Base-by-base conservation (phyloP, 371 early-diverging fungal species). In the Capillidium rhysosporum region DNA sequence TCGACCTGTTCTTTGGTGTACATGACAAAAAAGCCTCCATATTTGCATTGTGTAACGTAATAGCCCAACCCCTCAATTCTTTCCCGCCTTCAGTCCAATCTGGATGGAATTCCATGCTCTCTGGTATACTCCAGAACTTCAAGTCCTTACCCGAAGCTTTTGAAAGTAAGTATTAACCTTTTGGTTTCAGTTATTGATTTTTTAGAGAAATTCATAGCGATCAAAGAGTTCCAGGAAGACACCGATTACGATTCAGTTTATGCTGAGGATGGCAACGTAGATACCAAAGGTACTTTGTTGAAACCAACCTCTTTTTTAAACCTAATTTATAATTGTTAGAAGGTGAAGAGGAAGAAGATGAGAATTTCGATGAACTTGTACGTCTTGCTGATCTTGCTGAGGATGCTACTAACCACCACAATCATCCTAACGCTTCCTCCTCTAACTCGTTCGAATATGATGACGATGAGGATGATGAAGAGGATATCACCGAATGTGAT, bases 21-120 rank as follows among this genome's bases (percentile, higher is more conserved):
- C 89, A 91, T 60, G 95, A 94, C 69, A 92, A 89, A 73, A 87
- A 86, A 68, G 72, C 92, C 14, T 72, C 74, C 9, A 84, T 94
- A 44, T 61, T 87, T 38, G 75, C 90, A 0, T 63, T 92, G 26
- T 82, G 79, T 52, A 62, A 85, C 0, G 56, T 94, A 18, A 56
- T 92, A 34, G 69, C 69, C 10, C 64, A 86, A 0, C 84, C 89
- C 1, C 57, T 67, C 16, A 78, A 73, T 1, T 72, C 76, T 54
- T 61, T 89, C 9, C 92, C 93, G 7, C 57, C 70, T 0, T 61
- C 77, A 7, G 63, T 89, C 48, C 82, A 80, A 59, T 61, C 60
- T 46, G 84, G 75, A 2, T 82, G 82, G 82, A 62, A 72, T 1
- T 81, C 79, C 59, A 60, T 92, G 40, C 61, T 90, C 48, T 62